phyloP scores from a whole-genome alignment of 331 rosid genomes.

The Quercus tomentella region DNA sequence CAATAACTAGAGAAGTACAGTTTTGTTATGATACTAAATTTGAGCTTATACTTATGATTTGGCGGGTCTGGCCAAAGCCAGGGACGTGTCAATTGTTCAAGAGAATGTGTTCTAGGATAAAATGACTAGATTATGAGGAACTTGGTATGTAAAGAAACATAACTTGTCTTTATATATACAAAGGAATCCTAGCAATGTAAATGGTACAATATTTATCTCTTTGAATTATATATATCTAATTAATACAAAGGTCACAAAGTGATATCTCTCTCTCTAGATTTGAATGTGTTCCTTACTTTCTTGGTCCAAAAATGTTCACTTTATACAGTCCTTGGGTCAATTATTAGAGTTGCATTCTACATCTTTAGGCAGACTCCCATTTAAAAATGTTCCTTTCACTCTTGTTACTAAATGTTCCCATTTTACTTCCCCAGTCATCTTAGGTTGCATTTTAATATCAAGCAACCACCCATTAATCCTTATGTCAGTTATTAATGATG shows the following conservation, averaged over 20 bases:
- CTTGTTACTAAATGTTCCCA: background rate
- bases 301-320: background rate
- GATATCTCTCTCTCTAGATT: background rate
- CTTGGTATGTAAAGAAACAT: constrained; percentile 18
- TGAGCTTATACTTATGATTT: constrained; percentile 5
- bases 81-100: constrained; percentile 29
- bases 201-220: background rate
- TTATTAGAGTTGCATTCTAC: background rate
- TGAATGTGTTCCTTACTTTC: too few species aligned
- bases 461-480: background rate
- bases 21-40: background rate
- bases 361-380: too few species aligned
- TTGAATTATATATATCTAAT: background rate
- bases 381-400: too few species aligned
- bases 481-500: background rate
- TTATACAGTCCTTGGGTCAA: background rate
- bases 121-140: constrained; percentile 8
- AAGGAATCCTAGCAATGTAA: background rate
- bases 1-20: background rate
- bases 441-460: background rate
- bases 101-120: constrained; percentile 30
- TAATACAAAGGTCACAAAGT: background rate
- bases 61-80: constrained; percentile 19
- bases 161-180: background rate
- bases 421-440: background rate